Conservation (phyloP, 768 basidiomycete genomes). For the Suillus sp. region DNA sequence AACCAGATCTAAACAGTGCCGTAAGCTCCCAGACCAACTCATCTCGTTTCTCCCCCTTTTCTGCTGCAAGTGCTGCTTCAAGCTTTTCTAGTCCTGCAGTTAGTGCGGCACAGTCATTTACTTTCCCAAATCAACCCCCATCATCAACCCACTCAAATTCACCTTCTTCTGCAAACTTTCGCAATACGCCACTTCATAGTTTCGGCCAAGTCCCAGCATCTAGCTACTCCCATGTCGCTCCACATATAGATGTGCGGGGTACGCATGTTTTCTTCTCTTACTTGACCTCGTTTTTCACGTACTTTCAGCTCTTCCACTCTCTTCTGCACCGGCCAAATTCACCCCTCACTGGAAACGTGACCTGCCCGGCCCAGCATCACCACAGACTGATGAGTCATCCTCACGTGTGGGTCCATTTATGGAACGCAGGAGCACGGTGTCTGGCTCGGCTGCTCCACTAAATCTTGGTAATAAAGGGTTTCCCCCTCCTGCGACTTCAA, state of each 20-base stretch:
- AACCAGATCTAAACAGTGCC: background rate
- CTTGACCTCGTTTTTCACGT: background rate
- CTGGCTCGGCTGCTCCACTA: slow-evolving; percentile 11
- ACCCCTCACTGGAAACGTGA: slow-evolving; percentile 49
- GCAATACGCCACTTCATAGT: background rate
- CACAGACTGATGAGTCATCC: slow-evolving; percentile 12
- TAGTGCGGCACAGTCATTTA: background rate
- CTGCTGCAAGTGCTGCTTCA: background rate
- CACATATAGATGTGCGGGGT: background rate
- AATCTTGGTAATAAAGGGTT: background rate
- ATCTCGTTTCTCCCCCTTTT: slow-evolving; percentile 4
- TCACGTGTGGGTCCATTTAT: slow-evolving; percentile 11
- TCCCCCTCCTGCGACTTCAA: background rate
- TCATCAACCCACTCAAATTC: background rate
- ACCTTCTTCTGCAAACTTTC: background rate
- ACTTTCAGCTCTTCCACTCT: background rate
- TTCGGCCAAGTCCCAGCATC: background rate
- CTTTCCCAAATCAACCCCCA: background rate
- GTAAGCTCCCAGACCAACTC: background rate
- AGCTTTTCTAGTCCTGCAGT: background rate
- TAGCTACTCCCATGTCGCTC: background rate
- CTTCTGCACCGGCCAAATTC: slow-evolving; percentile 32
- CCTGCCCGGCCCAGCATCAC: slow-evolving; percentile 21
- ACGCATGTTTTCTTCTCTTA: background rate
- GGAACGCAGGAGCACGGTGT: slow-evolving; percentile 33